Evolutionary conservation across 108 stramenopile species (phyloP).

Genomic region (Thalassiosira profunda): DNA sequence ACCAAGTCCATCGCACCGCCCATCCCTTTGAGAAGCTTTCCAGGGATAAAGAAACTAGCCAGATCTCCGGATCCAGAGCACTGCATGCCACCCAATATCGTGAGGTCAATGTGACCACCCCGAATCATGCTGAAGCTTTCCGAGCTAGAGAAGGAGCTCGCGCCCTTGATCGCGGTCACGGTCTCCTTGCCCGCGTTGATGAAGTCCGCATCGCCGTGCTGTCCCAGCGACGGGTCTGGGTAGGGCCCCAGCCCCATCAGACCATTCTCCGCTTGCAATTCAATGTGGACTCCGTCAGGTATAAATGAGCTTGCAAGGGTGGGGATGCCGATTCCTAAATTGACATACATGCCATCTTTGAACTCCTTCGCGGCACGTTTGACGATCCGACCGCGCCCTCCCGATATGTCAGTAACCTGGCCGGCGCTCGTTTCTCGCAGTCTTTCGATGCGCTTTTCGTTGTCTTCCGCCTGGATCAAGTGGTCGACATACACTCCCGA

Average conservation of each 20-base stretch:
- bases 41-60: constrained; percentile 95
- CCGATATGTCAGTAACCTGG: constrained; percentile 50
- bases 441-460: constrained; percentile 93
- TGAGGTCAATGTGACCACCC: constrained; percentile 92
- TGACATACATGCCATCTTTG: constrained; percentile 95
- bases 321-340: constrained; percentile 93
- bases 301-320: constrained; percentile 90
- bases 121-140: constrained; percentile 95
- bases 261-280: constrained; percentile 95
- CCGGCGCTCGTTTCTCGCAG: constrained; percentile 51
- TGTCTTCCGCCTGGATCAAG: constrained; percentile 72
- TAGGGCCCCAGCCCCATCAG: constrained; percentile 93
- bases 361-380: constrained; percentile 92
- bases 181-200: constrained; percentile 97
- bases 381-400: constrained; percentile 83
- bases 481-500: constrained; percentile 93
- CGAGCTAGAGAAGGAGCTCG: constrained; percentile 79
- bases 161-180: constrained; percentile 77
- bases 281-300: constrained; percentile 87
- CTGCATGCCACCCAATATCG: constrained; percentile 94
- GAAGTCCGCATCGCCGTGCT: constrained; percentile 81
- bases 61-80: constrained; percentile 89
- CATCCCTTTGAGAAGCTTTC: constrained; percentile 94
- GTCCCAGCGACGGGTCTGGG: constrained; percentile 65
- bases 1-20: constrained; percentile 98